Evolutionary conservation across 495 filamentous ascomycete species (phyloP), one percentile per base, ranked within the genome.

Genomic region (Lophium mytilinum): DNA sequence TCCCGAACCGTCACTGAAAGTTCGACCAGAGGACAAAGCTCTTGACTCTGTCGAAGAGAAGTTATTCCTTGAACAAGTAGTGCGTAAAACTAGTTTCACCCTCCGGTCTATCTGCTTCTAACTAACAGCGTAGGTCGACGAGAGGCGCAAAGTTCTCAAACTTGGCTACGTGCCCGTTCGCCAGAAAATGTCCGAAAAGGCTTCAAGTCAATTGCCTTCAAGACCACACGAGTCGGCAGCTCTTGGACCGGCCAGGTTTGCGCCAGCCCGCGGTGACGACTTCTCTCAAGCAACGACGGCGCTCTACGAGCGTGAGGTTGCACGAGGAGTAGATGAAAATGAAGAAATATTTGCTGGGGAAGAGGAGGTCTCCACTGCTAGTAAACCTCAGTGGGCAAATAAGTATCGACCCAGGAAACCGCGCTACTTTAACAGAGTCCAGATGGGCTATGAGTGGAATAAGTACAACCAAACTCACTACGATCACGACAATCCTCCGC

Each of bases 391-490:
- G 61, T 99, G 93, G 93, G 87, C 90, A 14, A 80, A 82, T 68
- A 94, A 95, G 70, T 87, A 96, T 66, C 83, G 90, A 14, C 92
- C 94, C 19, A 80, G 93, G 50, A 96, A 97, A 73, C 94, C 93
- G 9, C 81, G 88, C 34, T 97, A 97, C 73, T 97, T 99, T 79
- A 97, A 97, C 68, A 84, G 93, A 18, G 91, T 96, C 40, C 90
- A 96, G 72, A 97, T 96, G 89, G 93, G 93, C 40, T 99, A 96
- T 71, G 93, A 99, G 69, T 99, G 93, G 93, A 99, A 99, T 70
- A 99, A 99, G 68, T 99, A 99, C 77, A 99, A 99, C 65, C 93
- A 99, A 72, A 99, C 93, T 1, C 93, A 99, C 74, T 99, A 99
- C 73, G 94, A 97, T 67, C 92, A 96, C 70, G 94, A 97, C 66